Percentiles rank a stretch among this genome's conserved stretches.
These are phyloP conservation scores for Plicaturopsis crispa DNA, from an alignment of 768 basidiomycete species.

Conservation along the genomic window DNA sequence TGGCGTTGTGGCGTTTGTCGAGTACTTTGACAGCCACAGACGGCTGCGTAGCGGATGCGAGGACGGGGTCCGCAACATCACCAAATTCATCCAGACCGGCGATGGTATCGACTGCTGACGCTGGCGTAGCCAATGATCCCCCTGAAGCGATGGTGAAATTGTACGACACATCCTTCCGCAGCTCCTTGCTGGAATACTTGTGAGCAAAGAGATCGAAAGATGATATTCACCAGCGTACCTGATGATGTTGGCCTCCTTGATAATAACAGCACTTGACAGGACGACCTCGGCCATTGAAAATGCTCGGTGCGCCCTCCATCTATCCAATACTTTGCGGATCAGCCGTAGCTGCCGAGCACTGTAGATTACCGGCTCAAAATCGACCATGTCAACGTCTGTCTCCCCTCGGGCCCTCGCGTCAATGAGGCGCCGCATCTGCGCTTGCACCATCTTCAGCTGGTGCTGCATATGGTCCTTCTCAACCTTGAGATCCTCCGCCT, in stretches of 20 bases:
- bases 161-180: conserved; percentile 81
- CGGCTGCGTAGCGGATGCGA: conserved; percentile 69
- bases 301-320: conserved; percentile 77
- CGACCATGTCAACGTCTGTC: conserved; percentile 48
- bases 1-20: conserved; percentile 78
- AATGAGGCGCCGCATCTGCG: conserved; percentile 75
- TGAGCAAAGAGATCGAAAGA: not conserved
- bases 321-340: conserved; percentile 75
- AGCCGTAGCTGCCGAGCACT: conserved; percentile 74
- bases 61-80: conserved; percentile 80
- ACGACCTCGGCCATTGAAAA: conserved; percentile 93
- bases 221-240: conserved; percentile 38
- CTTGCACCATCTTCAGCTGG: conserved; percentile 72
- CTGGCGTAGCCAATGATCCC: conserved; percentile 68
- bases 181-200: conserved; percentile 56
- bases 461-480: conserved; percentile 94
- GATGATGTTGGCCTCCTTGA: conserved; percentile 95
- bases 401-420: conserved; percentile 77
- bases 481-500: conserved; percentile 80
- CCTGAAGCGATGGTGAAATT: conserved; percentile 91
- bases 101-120: conserved; percentile 79
- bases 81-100: conserved; percentile 89
- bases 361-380: conserved; percentile 79
- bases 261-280: conserved; percentile 71
- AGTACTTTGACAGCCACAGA: conserved; percentile 86